Percentiles rank a stretch among this genome's conserved stretches.
These are phyloP conservation scores for Plasmodium adleri DNA, from an alignment of 169 alveolate genomes.

Conservation along the genomic window DNA sequence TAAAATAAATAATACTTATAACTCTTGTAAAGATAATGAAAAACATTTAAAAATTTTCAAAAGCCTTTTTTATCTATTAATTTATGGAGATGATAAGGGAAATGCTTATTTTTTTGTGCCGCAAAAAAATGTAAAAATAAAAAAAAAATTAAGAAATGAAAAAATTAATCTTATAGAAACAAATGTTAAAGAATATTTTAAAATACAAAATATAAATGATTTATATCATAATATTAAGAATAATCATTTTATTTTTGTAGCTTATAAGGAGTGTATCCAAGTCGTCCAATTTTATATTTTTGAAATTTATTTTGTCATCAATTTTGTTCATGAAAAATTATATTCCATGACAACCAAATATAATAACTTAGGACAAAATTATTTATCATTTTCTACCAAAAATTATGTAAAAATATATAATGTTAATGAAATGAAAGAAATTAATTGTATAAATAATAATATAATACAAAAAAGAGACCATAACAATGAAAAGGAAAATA, in stretches of 20 bases:
- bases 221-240: conserved; percentile 15
- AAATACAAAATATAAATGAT: conserved; percentile 11
- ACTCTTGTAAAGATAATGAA: not conserved
- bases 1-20: not conserved
- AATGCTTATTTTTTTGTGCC: conserved; percentile 45
- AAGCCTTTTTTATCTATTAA: conserved; percentile 44
- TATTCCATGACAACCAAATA: conserved; percentile 25
- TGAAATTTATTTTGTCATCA: conserved; percentile 32
- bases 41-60: not conserved
- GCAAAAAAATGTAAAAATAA: conserved; percentile 48
- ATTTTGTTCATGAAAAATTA: conserved; percentile 20
- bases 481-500: not conserved
- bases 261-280: conserved; percentile 28
- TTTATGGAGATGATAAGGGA: conserved; percentile 72
- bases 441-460: not conserved
- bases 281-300: conserved; percentile 28
- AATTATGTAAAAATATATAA: conserved; percentile 38
- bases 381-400: conserved; percentile 45
- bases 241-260: conserved; percentile 34
- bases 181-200: conserved; percentile 63
- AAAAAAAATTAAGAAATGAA: conserved; percentile 40
- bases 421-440: conserved; percentile 2
- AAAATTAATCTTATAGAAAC: conserved; percentile 44
- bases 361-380: conserved; percentile 10
- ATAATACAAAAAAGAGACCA: not conserved